Conservation (phyloP, 352 stramenopile species). For the Thalassiosira ordinaria region DNA sequence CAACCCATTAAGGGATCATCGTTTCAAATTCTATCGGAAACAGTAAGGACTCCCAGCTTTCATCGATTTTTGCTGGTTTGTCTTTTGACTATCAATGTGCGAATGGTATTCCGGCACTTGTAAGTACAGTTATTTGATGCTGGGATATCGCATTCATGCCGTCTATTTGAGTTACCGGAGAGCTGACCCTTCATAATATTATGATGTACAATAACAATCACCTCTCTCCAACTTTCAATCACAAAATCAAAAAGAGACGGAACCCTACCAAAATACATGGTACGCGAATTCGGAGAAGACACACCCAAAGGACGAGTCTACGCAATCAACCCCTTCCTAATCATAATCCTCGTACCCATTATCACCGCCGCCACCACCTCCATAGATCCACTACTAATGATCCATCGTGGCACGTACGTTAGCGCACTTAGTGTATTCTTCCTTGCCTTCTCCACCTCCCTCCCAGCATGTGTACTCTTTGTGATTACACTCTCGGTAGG, state of each 20-base stretch:
- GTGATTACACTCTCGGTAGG: conserved; percentile 79
- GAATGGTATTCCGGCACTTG: conserved; percentile 84
- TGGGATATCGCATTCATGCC: too few relatives aligned
- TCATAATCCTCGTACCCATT: conserved; percentile 83
- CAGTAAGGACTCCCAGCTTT: conserved; percentile 67
- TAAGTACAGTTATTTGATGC: too few relatives aligned
- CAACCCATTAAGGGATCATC: conserved; percentile 57
- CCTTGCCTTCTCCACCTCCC: conserved; percentile 70
- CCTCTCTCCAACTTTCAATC: too few relatives aligned
- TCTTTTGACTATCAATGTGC: conserved; percentile 81
- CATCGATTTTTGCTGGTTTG: conserved; percentile 77
- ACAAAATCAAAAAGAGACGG: conserved; percentile 50
- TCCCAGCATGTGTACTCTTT: conserved; percentile 76
- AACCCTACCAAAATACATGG: conserved; percentile 85
- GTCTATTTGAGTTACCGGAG: not conserved
- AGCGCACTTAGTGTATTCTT: conserved; percentile 76
- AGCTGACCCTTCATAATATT: not conserved
- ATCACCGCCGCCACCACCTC: conserved; percentile 72
- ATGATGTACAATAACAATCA: too few relatives aligned
- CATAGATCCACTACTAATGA: conserved; percentile 78
- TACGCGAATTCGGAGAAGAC: conserved; percentile 75
- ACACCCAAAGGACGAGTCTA: conserved; percentile 83
- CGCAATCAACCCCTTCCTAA: conserved; percentile 82
- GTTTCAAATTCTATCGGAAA: conserved; percentile 63
- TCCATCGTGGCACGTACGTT: conserved; percentile 79